These are phyloP conservation scores for Fusarium zealandicum DNA, from an alignment of 2,329 filamentous ascomycete species.

Conservation along the genomic window DNA sequence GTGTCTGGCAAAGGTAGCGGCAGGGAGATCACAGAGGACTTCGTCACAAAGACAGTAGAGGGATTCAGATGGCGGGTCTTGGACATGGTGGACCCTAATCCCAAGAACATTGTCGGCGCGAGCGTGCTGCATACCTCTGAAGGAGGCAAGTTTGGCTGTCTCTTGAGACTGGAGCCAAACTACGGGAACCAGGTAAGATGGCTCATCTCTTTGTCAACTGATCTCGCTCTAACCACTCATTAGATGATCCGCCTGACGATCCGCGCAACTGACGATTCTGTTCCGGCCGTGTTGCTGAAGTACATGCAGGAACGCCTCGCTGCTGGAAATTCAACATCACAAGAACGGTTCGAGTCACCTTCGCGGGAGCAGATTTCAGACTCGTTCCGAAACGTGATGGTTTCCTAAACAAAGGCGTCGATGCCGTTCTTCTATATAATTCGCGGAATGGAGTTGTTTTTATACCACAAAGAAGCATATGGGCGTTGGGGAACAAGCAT, in stretches of 20 bases:
- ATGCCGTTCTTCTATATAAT: slow-evolving; percentile 35
- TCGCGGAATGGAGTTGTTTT: slow-evolving; percentile 39
- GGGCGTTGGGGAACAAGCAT: slow-evolving; percentile 44
- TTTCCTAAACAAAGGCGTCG: slow-evolving; percentile 44
- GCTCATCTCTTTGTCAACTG: not conserved
- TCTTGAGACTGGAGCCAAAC: slow-evolving; percentile 94
- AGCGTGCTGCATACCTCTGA: slow-evolving; percentile 84
- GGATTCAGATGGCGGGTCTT: slow-evolving; percentile 92
- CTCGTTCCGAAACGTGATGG: slow-evolving; percentile 64
- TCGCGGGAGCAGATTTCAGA: slow-evolving; percentile 61
- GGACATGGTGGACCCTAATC: slow-evolving; percentile 86
- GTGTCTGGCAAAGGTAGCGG: slow-evolving; percentile 59
- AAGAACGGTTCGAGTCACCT: slow-evolving; percentile 51
- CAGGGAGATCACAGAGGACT: slow-evolving; percentile 72
- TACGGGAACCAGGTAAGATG: slow-evolving; percentile 84
- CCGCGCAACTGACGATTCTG: slow-evolving; percentile 88
- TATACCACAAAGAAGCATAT: slow-evolving; percentile 43
- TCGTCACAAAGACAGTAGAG: slow-evolving; percentile 75
- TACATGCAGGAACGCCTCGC: slow-evolving; percentile 86
- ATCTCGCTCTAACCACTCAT: slow-evolving; percentile 22
- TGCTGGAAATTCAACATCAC: slow-evolving; percentile 54
- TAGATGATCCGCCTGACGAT: slow-evolving; percentile 97
- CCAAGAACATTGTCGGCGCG: slow-evolving; percentile 91
- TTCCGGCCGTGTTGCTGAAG: slow-evolving; percentile 81
- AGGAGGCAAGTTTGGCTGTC: slow-evolving; percentile 90